Percentiles rank a stretch among this genome's conserved stretches.
Conservation (phyloP, 306 rosid genomes). For the Castanea crenata region DNA sequence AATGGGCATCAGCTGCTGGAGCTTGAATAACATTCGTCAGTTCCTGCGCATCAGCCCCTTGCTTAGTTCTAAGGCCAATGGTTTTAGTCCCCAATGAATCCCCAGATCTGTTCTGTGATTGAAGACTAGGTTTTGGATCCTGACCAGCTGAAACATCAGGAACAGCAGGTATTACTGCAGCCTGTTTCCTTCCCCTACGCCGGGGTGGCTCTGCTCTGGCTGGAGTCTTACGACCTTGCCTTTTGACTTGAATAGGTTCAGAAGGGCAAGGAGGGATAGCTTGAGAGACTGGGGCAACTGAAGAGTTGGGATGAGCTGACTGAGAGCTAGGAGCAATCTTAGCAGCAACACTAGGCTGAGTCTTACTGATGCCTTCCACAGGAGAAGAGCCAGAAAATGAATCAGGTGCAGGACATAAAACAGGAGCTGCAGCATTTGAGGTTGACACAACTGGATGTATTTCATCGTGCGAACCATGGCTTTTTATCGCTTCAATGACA, state of each 20-base stretch:
- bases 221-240: slow-evolving; percentile 78
- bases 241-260: slow-evolving; percentile 54
- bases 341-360: slow-evolving; percentile 33
- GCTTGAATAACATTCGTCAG: slow-evolving; percentile 38
- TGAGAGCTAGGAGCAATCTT: slow-evolving; percentile 41
- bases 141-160: slow-evolving; percentile 41
- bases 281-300: slow-evolving; percentile 41
- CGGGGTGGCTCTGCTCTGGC: slow-evolving; percentile 70
- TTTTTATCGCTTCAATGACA: slow-evolving; percentile 35
- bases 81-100: slow-evolving; percentile 47
- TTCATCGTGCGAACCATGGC: slow-evolving; percentile 32
- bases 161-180: slow-evolving; percentile 35
- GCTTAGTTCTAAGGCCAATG: slow-evolving; percentile 32
- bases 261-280: slow-evolving; percentile 40
- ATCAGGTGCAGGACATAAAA: slow-evolving; percentile 38
- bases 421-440: slow-evolving; percentile 28
- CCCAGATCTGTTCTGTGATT: slow-evolving; percentile 37
- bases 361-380: slow-evolving; percentile 25
- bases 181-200: slow-evolving; percentile 74
- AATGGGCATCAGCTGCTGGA: slow-evolving; percentile 46
- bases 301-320: slow-evolving; percentile 29
- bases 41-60: slow-evolving; percentile 45
- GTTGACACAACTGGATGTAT: slow-evolving; percentile 35
- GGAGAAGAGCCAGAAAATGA: slow-evolving; percentile 34
- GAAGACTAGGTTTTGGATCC: slow-evolving; percentile 56